Evolutionary conservation across 805 yeast genomes (phyloP).

Genomic region (Barnettozyma populi): DNA sequence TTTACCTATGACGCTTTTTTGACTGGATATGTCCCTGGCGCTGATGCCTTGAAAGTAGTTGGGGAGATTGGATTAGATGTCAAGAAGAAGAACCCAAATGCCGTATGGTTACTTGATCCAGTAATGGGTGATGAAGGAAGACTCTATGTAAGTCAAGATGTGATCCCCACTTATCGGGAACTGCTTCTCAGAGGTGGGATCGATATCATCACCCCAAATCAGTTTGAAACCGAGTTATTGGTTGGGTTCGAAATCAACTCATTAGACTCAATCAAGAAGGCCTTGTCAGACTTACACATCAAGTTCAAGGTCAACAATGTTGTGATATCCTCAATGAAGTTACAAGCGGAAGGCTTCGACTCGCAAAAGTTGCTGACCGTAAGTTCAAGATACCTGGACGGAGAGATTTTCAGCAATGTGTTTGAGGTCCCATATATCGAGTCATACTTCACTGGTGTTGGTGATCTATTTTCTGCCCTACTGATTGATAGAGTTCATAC

Average conservation of each 20-base stretch:
- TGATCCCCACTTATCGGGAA: slow-evolving; percentile 52
- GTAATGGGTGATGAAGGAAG: slow-evolving; percentile 79
- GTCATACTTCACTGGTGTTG: slow-evolving; percentile 92
- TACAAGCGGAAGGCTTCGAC: slow-evolving; percentile 14
- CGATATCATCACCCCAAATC: slow-evolving; percentile 84
- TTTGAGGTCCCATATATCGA: slow-evolving; percentile 58
- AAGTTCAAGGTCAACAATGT: slow-evolving; percentile 49
- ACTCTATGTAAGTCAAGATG: slow-evolving; percentile 54
- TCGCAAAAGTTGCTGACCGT: slow-evolving; percentile 14
- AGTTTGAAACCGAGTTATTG: slow-evolving; percentile 77
- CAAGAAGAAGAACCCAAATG: slow-evolving; percentile 30
- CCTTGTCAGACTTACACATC: slow-evolving; percentile 44
- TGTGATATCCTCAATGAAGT: slow-evolving; percentile 57
- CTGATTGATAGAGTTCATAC: slow-evolving; percentile 54
- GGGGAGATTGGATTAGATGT: slow-evolving; percentile 34
- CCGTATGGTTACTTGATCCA: slow-evolving; percentile 64
- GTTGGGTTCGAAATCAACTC: slow-evolving; percentile 44
- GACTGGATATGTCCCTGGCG: slow-evolving; percentile 67
- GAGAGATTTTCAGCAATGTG: slow-evolving; percentile 8
- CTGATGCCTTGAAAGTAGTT: slow-evolving; percentile 39
- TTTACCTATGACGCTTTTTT: slow-evolving; percentile 46
- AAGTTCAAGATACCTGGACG: slow-evolving; percentile 14
- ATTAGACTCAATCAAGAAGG: slow-evolving; percentile 35
- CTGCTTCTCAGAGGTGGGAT: slow-evolving; percentile 43
- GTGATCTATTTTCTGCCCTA: slow-evolving; percentile 83